Conservation (phyloP, 169 alveolate genomes). For the Blepharisma undulans region DNA sequence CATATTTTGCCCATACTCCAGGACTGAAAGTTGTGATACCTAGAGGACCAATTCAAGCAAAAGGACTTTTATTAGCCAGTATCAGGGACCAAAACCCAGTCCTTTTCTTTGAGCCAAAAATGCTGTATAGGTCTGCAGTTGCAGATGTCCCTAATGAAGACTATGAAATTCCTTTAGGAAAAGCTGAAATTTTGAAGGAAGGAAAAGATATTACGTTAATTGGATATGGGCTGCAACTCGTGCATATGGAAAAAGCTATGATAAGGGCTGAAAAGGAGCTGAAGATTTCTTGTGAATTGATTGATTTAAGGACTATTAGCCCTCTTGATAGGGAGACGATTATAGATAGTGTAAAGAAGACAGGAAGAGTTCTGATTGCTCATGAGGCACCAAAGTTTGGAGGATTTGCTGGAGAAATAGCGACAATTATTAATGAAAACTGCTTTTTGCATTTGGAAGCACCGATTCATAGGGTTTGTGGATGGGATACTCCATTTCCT, state of each 20-base stretch:
- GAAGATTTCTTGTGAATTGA: constrained; percentile 91
- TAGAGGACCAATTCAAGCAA: constrained; percentile 95
- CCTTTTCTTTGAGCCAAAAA: constrained; percentile 97
- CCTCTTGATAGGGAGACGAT: constrained; percentile 96
- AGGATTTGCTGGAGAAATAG: constrained; percentile 94
- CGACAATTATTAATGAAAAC: constrained; percentile 90
- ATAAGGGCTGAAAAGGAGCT: constrained; percentile 84
- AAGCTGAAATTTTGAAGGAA: constrained; percentile 92
- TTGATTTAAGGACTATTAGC: constrained; percentile 94
- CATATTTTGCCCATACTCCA: constrained; percentile 95
- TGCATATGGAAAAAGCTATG: constrained; percentile 88
- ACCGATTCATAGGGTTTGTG: constrained; percentile 94
- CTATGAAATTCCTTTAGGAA: constrained; percentile 91
- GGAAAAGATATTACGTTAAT: constrained; percentile 92
- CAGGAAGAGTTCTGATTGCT: constrained; percentile 91
- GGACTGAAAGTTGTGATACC: constrained; percentile 95
- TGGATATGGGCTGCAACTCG: constrained; percentile 88
- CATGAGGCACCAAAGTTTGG: constrained; percentile 94
- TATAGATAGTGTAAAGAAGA: constrained; percentile 90
- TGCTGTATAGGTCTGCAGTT: constrained; percentile 93
- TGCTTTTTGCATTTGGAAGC: constrained; percentile 94
- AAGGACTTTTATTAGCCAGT: constrained; percentile 87
- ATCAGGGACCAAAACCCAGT: constrained; percentile 92
- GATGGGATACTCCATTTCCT: constrained; percentile 97
- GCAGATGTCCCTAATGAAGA: constrained; percentile 92